Conservation (phyloP, 164 flowering plant genomes). For the Tinospora cordifolia region DNA sequence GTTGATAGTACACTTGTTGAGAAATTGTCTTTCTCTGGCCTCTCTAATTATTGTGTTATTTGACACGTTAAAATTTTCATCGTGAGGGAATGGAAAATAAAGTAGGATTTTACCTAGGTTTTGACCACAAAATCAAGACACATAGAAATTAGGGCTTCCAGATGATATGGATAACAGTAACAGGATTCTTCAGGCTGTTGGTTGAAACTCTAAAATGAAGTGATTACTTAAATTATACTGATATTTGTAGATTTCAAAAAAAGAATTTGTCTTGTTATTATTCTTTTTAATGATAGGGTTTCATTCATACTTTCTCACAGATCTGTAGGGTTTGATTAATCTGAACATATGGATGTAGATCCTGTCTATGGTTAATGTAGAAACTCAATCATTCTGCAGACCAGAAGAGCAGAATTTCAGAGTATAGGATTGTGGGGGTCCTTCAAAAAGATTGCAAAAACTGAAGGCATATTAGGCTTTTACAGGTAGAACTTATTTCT, state of each 20-base stretch:
- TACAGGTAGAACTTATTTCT: slow-evolving; percentile 46
- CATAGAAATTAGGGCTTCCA: too few species aligned
- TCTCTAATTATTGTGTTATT: neutral
- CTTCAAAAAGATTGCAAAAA: slow-evolving; percentile 53
- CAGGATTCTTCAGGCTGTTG: neutral
- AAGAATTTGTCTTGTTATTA: neutral
- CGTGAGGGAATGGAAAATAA: neutral
- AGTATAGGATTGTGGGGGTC: slow-evolving; percentile 72
- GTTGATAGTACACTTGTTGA: too few species aligned
- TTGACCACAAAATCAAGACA: neutral
- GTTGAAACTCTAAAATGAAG: neutral
- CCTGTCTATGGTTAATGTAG: neutral
- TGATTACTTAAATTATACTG: neutral
- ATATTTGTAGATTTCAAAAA: too few species aligned
- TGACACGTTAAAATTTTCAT: neutral
- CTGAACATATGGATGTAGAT: neutral
- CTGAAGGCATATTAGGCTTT: slow-evolving; percentile 84
- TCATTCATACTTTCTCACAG: neutral
- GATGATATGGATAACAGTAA: neutral
- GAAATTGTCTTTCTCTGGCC: too few species aligned
- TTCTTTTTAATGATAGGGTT: neutral
- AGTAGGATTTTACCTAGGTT: neutral
- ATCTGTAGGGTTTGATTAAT: neutral
- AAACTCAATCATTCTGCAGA: slow-evolving; percentile 38
- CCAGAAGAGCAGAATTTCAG: slow-evolving; percentile 77